Base-by-base conservation (phyloP, 2,329 filamentous ascomycete genomes). In the Beauveria sp. region DNA sequence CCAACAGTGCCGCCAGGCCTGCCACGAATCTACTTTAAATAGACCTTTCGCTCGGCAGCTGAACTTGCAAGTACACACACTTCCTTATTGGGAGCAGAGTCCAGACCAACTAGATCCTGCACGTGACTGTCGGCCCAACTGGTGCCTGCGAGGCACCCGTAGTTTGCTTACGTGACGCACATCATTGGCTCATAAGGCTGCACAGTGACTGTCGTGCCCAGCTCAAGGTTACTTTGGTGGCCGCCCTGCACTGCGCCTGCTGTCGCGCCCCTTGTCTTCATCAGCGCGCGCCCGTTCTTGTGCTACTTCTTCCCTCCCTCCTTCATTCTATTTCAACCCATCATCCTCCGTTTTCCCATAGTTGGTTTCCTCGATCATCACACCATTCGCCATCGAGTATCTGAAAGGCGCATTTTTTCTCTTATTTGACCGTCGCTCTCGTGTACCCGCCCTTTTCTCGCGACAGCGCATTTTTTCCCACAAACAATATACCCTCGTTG, bases 241-340 rank as follows among this genome's bases (percentile, higher is more conserved):
- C 50, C 6, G 18, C 26, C 26, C 38, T 54, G 51, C n/a, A 43
- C 28, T 40, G 31, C n/a, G 54, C 26, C 42, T 57, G 54, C 52
- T n/a, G 22, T 43, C 52, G 38, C 52, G 52, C 52, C 52, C 52
- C 52, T 43, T 54, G 31, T 43, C 7, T 42, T 43, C 18, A 18
- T 31, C 38, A 20, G 50, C 57, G 60, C 62, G 55, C 60, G 28
- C 61, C 62, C 58, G 62, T 64, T 55, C 54, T 65, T 48, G 43
- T 60, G 38, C 40, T 24, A 52, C 58, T 56, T 38, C 62, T 66
- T 66, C 45, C 22, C 31, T 48, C 22, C 43, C 46, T 51, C 14
- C 10, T n/a, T 26, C 18, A 43, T 66, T 64, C 63, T 63, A 62
- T 56, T 62, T 46, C 55, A 56, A 55, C 57, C 49, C 56, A 60